phyloP scores from a whole-genome alignment of 2,329 filamentous ascomycete species.

The Davidsoniella virescens region DNA sequence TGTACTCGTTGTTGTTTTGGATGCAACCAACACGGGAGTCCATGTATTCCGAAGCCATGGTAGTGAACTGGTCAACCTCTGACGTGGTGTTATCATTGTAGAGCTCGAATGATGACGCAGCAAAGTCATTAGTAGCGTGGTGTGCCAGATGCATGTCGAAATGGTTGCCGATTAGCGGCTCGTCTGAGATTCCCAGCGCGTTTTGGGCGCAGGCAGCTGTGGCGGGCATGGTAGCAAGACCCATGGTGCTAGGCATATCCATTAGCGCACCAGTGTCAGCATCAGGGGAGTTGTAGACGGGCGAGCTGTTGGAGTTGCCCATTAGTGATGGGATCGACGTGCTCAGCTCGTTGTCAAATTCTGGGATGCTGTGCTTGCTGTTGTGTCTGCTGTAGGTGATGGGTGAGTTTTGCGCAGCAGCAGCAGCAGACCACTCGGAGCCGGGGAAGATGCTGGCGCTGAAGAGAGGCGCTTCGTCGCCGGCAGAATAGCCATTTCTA shows the following conservation, averaged over 20 bases:
- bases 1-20: background rate
- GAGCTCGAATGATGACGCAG: background rate
- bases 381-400: no score
- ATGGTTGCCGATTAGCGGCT: no score
- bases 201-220: background rate
- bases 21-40: slow-evolving; percentile 3
- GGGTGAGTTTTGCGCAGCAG: no score
- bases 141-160: no score
- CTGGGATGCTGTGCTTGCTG: background rate
- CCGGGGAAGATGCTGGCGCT: no score
- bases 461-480: no score
- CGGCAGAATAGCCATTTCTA: no score
- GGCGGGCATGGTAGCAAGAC: no score
- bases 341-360: slow-evolving; percentile 8
- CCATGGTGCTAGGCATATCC: background rate
- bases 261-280: background rate
- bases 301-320: slow-evolving; percentile 5
- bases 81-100: slow-evolving; percentile 3
- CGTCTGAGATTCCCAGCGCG: background rate
- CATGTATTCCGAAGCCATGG: slow-evolving; percentile 2
- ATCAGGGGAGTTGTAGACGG: slow-evolving; percentile 8
- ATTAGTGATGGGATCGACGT: slow-evolving; percentile 9
- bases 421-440: no score
- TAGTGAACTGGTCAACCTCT: slow-evolving; percentile 1
- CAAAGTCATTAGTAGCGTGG: background rate